A percentile compares a stretch with the other conserved stretches of the same genome.
phyloP scores from a whole-genome alignment of 2,329 filamentous ascomycete species.

The Epichloe gansuensis region DNA sequence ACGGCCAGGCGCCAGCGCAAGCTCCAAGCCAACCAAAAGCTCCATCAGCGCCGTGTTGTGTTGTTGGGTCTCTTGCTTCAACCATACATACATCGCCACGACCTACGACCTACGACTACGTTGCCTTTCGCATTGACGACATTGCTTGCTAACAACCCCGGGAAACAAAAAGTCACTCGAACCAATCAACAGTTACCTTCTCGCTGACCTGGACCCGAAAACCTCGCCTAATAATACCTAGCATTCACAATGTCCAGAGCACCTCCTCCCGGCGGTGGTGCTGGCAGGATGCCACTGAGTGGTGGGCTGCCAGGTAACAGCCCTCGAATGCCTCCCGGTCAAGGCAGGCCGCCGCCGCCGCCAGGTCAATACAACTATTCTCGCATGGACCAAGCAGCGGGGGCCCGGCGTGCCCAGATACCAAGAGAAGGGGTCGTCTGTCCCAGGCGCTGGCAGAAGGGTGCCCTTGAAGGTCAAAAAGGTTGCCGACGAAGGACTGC shows the following conservation, averaged over 20 bases:
- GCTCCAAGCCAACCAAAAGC: background rate
- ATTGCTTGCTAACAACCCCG: background rate
- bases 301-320: slow-evolving; percentile 18
- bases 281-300: slow-evolving; percentile 15
- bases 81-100: slow-evolving; percentile 2
- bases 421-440: slow-evolving; percentile 18
- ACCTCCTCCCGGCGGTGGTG: slow-evolving; percentile 13
- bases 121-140: background rate
- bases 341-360: slow-evolving; percentile 9
- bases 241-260: slow-evolving; percentile 19
- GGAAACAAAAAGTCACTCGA: background rate
- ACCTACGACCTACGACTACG: background rate
- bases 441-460: slow-evolving; percentile 15
- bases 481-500: slow-evolving; percentile 43
- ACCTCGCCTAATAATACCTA: background rate
- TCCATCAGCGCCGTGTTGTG: background rate
- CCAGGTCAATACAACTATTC: slow-evolving; percentile 12
- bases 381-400: slow-evolving; percentile 13
- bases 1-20: background rate
- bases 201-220: background rate
- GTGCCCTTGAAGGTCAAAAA: slow-evolving; percentile 32
- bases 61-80: background rate
- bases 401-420: slow-evolving; percentile 14
- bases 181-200: background rate
- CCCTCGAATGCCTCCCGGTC: slow-evolving; percentile 14